Evolutionary conservation across 179 eudicot genomes (phyloP).

Genomic region (Beta macrorhiza): DNA sequence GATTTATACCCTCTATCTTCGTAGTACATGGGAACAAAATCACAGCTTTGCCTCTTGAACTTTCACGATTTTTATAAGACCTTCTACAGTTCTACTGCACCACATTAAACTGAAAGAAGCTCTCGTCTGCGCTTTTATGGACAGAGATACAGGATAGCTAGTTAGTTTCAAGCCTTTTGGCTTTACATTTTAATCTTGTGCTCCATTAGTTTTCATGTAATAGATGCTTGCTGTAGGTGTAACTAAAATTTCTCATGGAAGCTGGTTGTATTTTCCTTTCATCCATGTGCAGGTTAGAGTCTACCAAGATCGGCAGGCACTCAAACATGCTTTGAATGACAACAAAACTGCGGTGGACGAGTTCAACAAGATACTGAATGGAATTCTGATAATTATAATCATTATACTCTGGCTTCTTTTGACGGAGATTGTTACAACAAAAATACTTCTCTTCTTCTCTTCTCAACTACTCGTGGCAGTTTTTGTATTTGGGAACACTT

Average conservation of each 20-base stretch:
- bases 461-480: slow-evolving; percentile 48
- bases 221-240: neutral
- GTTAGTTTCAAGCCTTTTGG: neutral
- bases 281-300: slow-evolving; percentile 51
- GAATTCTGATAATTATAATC: slow-evolving; percentile 25
- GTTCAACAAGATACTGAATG: slow-evolving; percentile 49
- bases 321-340: slow-evolving; percentile 74
- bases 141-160: neutral
- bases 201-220: neutral
- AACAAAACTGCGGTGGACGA: slow-evolving; percentile 79
- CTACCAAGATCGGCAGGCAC: slow-evolving; percentile 58
- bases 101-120: neutral
- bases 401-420: slow-evolving; percentile 32
- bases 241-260: neutral
- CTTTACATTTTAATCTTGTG: neutral
- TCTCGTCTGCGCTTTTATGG: neutral
- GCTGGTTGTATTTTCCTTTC: too few species aligned
- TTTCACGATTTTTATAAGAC: too few species aligned
- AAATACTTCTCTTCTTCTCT: slow-evolving; percentile 38
- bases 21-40: too few species aligned
- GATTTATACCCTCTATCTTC: too few species aligned
- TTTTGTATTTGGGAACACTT: slow-evolving; percentile 43
- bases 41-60: too few species aligned
- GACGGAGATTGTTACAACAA: slow-evolving; percentile 34
- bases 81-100: too few species aligned